phyloP scores from a whole-genome alignment of 2,329 filamentous ascomycete genomes.

The Penicillium paneum region DNA sequence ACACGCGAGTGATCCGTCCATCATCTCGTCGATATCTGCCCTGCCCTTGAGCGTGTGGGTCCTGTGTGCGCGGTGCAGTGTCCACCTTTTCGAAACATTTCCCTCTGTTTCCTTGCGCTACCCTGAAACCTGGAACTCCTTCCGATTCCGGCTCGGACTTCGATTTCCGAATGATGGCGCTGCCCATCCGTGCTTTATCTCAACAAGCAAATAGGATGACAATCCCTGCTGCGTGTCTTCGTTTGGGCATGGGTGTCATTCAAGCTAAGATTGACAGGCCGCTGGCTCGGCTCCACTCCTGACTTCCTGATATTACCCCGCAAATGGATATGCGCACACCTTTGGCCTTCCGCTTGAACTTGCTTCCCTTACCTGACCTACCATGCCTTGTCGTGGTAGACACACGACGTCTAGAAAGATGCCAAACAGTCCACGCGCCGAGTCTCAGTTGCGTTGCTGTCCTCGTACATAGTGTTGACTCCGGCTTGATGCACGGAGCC shows the following conservation, averaged over 20 bases:
- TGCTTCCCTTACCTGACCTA: background rate
- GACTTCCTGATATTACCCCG: background rate
- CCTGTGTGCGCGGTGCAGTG: background rate
- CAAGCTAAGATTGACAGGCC: constrained; percentile 9
- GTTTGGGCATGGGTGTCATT: background rate
- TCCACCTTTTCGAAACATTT: background rate
- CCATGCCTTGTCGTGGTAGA: background rate
- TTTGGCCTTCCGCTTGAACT: background rate
- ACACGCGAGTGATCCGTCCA: constrained; percentile 8
- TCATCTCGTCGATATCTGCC: constrained; percentile 2
- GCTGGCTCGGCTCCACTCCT: constrained; percentile 16
- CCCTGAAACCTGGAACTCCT: background rate
- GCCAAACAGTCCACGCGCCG: background rate
- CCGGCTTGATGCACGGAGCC: constrained; percentile 17
- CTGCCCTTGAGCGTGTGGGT: background rate
- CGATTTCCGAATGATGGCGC: background rate
- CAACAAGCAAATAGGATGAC: background rate
- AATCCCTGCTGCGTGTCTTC: background rate
- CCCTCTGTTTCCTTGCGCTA: background rate
- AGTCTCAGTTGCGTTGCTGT: background rate
- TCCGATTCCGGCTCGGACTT: background rate
- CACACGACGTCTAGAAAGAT: background rate
- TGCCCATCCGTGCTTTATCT: background rate
- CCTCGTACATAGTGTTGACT: constrained; percentile 23
- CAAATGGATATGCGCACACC: background rate